Conservation (phyloP, 768 basidiomycete species). For the Termitomyces sp. region DNA sequence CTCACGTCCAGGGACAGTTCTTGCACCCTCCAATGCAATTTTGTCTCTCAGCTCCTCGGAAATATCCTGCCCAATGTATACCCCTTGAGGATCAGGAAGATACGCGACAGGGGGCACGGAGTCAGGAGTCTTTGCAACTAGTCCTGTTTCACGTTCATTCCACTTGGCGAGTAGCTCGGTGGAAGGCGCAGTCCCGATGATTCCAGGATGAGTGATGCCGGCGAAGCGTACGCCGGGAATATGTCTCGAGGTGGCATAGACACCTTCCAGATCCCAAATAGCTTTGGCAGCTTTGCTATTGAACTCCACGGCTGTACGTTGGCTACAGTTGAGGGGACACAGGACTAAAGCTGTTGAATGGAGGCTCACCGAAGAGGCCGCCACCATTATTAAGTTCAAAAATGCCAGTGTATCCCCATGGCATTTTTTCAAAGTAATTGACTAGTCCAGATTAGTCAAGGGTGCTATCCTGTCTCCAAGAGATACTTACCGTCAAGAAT, state of each 20-base stretch:
- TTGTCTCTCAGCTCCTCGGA: slow-evolving; percentile 38
- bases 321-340: background rate
- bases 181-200: slow-evolving; percentile 75
- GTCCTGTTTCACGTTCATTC: slow-evolving; percentile 65
- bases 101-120: slow-evolving; percentile 64
- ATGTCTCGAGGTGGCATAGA: slow-evolving; percentile 71
- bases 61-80: slow-evolving; percentile 68
- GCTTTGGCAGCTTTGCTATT: slow-evolving; percentile 70
- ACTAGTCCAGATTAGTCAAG: slow-evolving; percentile 30
- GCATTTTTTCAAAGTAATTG: slow-evolving; percentile 66
- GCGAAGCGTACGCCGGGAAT: slow-evolving; percentile 78
- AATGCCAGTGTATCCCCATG: slow-evolving; percentile 80
- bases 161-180: slow-evolving; percentile 66
- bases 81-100: slow-evolving; percentile 52
- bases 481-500: slow-evolving; percentile 58
- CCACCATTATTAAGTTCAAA: slow-evolving; percentile 73
- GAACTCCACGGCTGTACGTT: slow-evolving; percentile 51
- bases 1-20: slow-evolving; percentile 74
- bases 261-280: slow-evolving; percentile 75
- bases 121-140: slow-evolving; percentile 49
- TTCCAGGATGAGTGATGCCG: slow-evolving; percentile 71
- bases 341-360: background rate
- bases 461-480: too few species aligned
- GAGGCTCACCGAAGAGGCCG: slow-evolving; percentile 52
- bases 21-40: slow-evolving; percentile 62